phyloP scores from a whole-genome alignment of 2,329 filamentous ascomycete species.

The Epichloe gansuensis region DNA sequence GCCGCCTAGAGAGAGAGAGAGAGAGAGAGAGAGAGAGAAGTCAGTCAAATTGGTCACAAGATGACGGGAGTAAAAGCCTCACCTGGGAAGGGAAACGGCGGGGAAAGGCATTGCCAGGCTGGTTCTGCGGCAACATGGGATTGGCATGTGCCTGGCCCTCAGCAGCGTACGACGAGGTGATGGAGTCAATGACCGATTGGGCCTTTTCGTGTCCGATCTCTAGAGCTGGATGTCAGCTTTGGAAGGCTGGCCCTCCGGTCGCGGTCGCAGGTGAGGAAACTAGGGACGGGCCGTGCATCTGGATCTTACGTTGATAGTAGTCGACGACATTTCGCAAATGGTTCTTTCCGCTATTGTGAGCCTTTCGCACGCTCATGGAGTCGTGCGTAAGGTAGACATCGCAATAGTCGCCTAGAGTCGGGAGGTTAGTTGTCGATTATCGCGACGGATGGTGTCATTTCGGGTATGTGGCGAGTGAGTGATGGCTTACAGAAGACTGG shows the following conservation, averaged over 20 bases:
- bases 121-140: constrained; percentile 66
- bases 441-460: background rate
- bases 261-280: background rate
- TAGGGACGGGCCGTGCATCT: constrained; percentile 10
- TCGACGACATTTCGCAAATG: constrained; percentile 95
- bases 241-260: background rate
- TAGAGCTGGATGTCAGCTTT: constrained; percentile 21
- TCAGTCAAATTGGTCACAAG: constrained; percentile 13
- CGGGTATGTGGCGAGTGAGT: background rate
- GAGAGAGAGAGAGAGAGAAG: background rate
- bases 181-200: constrained; percentile 95
- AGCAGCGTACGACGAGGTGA: constrained; percentile 88
- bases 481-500: constrained; percentile 19
- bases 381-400: constrained; percentile 99
- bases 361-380: constrained; percentile 98
- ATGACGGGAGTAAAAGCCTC: constrained; percentile 19
- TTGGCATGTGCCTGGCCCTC: constrained; percentile 83
- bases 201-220: constrained; percentile 98
- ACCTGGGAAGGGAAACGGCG: constrained; percentile 53
- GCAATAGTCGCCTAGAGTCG: constrained; percentile 69
- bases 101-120: constrained; percentile 40
- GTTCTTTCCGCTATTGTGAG: constrained; percentile 93
- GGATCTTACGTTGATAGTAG: constrained; percentile 77
- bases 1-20: constrained; percentile 18
- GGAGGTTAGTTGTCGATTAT: constrained; percentile 20